A percentile compares a stretch with the other conserved stretches of the same genome.
These are phyloP conservation scores for Diphasiastrum complanatum DNA, from an alignment of 83 land plant genomes.

Conservation along the genomic window DNA sequence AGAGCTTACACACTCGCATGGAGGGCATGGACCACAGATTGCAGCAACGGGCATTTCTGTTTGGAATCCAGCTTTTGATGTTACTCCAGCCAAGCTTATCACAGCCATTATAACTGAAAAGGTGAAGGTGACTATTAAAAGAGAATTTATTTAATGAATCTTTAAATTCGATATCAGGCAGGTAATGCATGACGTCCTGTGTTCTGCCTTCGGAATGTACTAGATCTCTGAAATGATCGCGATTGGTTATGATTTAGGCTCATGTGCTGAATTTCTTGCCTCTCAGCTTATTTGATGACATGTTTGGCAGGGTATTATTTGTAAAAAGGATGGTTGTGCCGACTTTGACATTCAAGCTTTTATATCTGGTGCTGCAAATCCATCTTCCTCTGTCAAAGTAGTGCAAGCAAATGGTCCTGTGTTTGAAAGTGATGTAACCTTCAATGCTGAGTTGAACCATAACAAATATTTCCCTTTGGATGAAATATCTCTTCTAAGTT, in stretches of 20 bases:
- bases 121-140: slow-evolving; percentile 34
- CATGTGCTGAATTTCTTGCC: too few species aligned
- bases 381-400: too few species aligned
- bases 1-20: not conserved
- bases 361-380: slow-evolving; percentile 11
- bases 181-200: too few species aligned
- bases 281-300: too few species aligned
- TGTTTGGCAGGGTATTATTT: slow-evolving; percentile 38
- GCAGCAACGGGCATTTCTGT: not conserved
- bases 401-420: slow-evolving; percentile 1
- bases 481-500: slow-evolving; percentile 45
- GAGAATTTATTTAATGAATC: too few species aligned
- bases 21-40: not conserved
- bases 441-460: slow-evolving; percentile 23
- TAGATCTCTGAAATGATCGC: too few species aligned
- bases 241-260: too few species aligned
- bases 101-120: slow-evolving; percentile 74
- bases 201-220: too few species aligned
- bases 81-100: not conserved
- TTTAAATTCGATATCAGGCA: too few species aligned
- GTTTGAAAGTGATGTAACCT: slow-evolving; percentile 2
- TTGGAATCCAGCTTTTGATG: not conserved
- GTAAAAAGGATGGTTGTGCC: slow-evolving; percentile 17
- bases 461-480: slow-evolving; percentile 41
- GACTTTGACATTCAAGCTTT: slow-evolving; percentile 28